Base-by-base conservation (phyloP, 495 filamentous ascomycete genomes). In the Annulohypoxylon bovei region DNA sequence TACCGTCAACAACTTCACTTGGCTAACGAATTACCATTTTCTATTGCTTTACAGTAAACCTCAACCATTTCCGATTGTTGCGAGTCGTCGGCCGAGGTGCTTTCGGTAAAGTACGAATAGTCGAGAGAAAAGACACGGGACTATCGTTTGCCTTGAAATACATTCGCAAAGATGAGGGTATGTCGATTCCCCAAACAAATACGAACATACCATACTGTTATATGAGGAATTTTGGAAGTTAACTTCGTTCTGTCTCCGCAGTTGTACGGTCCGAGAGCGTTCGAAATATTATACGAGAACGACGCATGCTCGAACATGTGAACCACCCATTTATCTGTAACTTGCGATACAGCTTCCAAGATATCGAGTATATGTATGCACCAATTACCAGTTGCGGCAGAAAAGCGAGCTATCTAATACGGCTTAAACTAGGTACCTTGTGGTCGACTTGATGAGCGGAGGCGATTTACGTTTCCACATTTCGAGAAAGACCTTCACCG, bases 291-390 rank as follows among this genome's bases (percentile, higher is more conserved):
- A 97, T 99, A 72, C 90, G 96, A 69, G 95, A 99, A 83, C 88
- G 95, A 63, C 86, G 93, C 75, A 99, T 99, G 95, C 89, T 99
- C 76, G 93, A 98, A 79, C 93, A 98, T 78, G 85, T 99, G 74
- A 97, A 97, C 77, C 95, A 99, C 77, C 92, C 95, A 30, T 98
- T 99, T 81, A 90, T 99, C 63, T 99, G 95, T 85, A 99, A 99
- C 79, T 85, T 99, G 83, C 91, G 95, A 57, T 99, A 98, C 81
- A 97, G 94, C 83, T 99, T 99, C 78, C 95, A 99, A 81, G 95
- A 99, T 80, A 93, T 98, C 72, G 95, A 99, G 77, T 99, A 99
- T 81, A 90, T 99, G 95, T 99, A 85, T 71, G 93, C 81, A 67
- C 6, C 16, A 37, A 60, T 28, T 6, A 55, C 40, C 37, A 46